Evolutionary conservation across 805 yeast genomes (phyloP).

Genomic region (Pichia manshurica): DNA sequence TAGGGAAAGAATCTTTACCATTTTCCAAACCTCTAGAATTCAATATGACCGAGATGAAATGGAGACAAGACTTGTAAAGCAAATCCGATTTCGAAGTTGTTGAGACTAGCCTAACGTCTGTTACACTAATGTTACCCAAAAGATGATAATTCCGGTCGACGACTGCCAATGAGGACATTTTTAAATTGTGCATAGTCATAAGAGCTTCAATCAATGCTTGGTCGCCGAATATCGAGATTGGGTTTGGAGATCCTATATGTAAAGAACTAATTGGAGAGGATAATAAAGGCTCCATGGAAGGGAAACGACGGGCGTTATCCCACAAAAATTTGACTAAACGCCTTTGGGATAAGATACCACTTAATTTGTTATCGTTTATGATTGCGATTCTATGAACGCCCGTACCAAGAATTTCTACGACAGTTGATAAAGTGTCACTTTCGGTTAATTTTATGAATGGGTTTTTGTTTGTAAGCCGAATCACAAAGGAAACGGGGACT

Average conservation of each 20-base stretch:
- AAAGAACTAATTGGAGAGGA: slow-evolving; percentile 64
- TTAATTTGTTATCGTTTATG: slow-evolving; percentile 46
- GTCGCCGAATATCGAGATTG: slow-evolving; percentile 81
- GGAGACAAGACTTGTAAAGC: slow-evolving; percentile 76
- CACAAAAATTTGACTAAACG: slow-evolving; percentile 78
- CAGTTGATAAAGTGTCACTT: slow-evolving; percentile 60
- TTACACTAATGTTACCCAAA: slow-evolving; percentile 89
- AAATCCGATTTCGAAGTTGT: slow-evolving; percentile 81
- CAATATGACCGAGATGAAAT: slow-evolving; percentile 80
- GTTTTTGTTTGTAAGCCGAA: slow-evolving; percentile 78
- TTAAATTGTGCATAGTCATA: slow-evolving; percentile 72
- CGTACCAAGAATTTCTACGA: slow-evolving; percentile 82
- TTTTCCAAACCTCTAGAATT: slow-evolving; percentile 86
- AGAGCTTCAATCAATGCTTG: slow-evolving; percentile 83
- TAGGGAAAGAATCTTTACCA: slow-evolving; percentile 95
- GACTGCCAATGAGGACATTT: slow-evolving; percentile 88
- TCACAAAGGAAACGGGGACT: slow-evolving; percentile 86
- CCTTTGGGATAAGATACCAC: slow-evolving; percentile 88
- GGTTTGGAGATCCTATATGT: slow-evolving; percentile 65
- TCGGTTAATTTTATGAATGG: slow-evolving; percentile 79
- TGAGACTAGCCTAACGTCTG: slow-evolving; percentile 86
- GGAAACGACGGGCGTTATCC: slow-evolving; percentile 88
- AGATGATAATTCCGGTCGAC: slow-evolving; percentile 71
- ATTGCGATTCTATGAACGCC: slow-evolving; percentile 95
- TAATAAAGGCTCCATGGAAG: slow-evolving; percentile 69